Conservation (phyloP, 345 rosid species). For the Lepidium sativum region DNA sequence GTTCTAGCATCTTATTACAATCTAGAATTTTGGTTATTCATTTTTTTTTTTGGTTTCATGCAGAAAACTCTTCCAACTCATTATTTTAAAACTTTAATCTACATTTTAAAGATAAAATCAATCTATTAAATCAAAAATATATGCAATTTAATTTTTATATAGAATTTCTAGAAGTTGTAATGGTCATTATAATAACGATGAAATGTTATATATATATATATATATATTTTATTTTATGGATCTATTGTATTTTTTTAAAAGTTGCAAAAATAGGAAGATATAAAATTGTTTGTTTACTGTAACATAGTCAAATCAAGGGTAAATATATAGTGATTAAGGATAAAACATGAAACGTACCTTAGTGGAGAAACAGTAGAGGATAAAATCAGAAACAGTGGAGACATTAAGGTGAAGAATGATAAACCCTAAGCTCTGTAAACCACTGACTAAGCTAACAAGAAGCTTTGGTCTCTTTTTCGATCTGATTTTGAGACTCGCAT, state of each 20-base stretch:
- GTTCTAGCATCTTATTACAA: background rate
- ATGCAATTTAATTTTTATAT: too few species aligned
- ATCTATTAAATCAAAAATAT: too few species aligned
- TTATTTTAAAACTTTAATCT: background rate
- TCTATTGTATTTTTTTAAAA: too few species aligned
- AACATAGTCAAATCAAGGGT: background rate
- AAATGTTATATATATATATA: too few species aligned
- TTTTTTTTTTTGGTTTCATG: background rate
- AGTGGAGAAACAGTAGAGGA: slow-evolving; percentile 67
- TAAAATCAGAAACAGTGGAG: slow-evolving; percentile 49
- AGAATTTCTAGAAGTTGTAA: too few species aligned
- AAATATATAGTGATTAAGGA: background rate
- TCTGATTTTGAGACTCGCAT: slow-evolving; percentile 76
- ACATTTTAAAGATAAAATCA: too few species aligned
- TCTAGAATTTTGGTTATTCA: background rate
- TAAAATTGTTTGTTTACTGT: background rate
- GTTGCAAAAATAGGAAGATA: too few species aligned
- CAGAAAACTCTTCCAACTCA: too few species aligned
- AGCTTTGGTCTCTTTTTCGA: slow-evolving; percentile 57
- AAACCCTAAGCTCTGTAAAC: slow-evolving; percentile 54
- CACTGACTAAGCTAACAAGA: slow-evolving; percentile 60
- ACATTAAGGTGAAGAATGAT: slow-evolving; percentile 75
- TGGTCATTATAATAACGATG: too few species aligned
- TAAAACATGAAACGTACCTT: slow-evolving; percentile 43
- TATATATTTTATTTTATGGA: too few species aligned